Evolutionary conservation across 768 basidiomycete genomes (phyloP), one percentile per base, ranked within the genome.

Genomic region (Tricholoma sp.): DNA sequence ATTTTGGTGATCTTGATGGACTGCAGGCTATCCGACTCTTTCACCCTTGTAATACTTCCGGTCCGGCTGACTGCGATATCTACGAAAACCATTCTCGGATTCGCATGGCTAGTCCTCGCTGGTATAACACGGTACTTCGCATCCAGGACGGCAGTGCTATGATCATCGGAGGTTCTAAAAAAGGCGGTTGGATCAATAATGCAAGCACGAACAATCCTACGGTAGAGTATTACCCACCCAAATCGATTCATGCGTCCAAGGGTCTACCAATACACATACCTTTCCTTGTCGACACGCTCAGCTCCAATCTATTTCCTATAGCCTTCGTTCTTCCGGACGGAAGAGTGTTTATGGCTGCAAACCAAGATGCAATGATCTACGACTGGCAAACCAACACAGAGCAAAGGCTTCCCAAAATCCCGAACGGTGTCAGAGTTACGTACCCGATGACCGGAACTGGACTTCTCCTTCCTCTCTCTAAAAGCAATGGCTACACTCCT

Each of bases 101-200:
- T 34, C 82, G 87, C 48, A 82, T 91, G 80, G 87, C 89, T 3
- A 85, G 82, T 62, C 83, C 88, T 13, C 82, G 90, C 41, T 93
- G 90, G 90, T 93, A 93, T 69, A 84, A 80, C 56, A 88, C 89
- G 1, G 84, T 81, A 3, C 57, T 89, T 47, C 79, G 88, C 44
- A 76, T 91, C 57, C 68, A 74, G 5, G 90, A 91, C 59, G 90
- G 90, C n/a, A 89, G 88, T 61, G 86, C 81, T 0, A 88, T 91
- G 81, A 87, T 93, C 45, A 78, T 93, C 42, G 90, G 90, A 1
- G 91, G 91, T 13, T 88, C 89, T 7, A 84, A 78, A 61, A 88
- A 84, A 66, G 90, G 90, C 7, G 91, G 89, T 9, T 92, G 89
- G 89, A 91, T 91, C 59, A 91, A 91, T 66, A 92, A 91, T 55